Conservation (phyloP, 106 monocot species). For the Platanthera guangdongensis region DNA sequence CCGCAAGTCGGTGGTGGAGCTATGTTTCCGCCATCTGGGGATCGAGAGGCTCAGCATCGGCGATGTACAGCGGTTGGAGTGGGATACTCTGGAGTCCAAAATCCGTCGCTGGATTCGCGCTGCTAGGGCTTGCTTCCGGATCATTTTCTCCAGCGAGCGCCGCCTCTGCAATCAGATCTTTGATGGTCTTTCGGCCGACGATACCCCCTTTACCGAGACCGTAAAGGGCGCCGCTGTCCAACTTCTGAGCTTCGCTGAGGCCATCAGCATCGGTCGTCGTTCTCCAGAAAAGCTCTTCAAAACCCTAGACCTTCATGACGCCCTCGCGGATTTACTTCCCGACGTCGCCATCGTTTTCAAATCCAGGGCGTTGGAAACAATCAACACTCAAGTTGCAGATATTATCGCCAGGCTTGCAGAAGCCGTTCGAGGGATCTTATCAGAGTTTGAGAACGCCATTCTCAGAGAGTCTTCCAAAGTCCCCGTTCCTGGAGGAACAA, state of each 20-base stretch:
- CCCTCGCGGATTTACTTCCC: constrained; percentile 44
- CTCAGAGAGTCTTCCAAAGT: constrained; percentile 45
- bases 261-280: constrained; percentile 57
- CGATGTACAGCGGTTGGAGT: constrained; percentile 59
- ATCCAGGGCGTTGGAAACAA: constrained; percentile 33
- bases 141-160: constrained; percentile 62
- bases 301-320: constrained; percentile 60
- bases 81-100: constrained; percentile 48
- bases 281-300: constrained; percentile 80
- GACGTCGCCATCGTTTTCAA: constrained; percentile 39
- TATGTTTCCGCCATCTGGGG: constrained; percentile 49
- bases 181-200: constrained; percentile 16
- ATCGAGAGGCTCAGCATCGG: constrained; percentile 71
- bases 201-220: constrained; percentile 43
- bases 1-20: constrained; percentile 61
- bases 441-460: constrained; percentile 90
- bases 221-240: constrained; percentile 51
- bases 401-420: constrained; percentile 64
- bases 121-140: constrained; percentile 42
- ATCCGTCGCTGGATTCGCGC: constrained; percentile 86
- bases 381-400: constrained; percentile 50
- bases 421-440: constrained; percentile 73
- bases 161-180: constrained; percentile 41
- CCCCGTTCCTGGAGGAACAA: constrained; percentile 78
- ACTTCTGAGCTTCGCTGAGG: constrained; percentile 59